These are phyloP conservation scores for Colletotrichum sp. DNA, from an alignment of 2,329 filamentous ascomycete genomes.

Conservation along the genomic window DNA sequence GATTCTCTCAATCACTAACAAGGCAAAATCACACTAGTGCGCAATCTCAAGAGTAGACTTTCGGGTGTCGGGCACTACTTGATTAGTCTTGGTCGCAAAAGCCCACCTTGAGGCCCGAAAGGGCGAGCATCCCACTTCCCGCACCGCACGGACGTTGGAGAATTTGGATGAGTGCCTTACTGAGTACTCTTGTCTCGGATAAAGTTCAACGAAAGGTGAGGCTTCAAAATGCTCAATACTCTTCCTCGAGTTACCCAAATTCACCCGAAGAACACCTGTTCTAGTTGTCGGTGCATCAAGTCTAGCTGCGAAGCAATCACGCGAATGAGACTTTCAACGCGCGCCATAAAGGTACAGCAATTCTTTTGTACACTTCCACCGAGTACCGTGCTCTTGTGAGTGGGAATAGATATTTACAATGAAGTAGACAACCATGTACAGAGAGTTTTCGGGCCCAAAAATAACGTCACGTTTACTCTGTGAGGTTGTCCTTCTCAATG, in stretches of 20 bases:
- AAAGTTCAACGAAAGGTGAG: background rate
- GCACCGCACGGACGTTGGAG: background rate
- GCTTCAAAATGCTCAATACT: background rate
- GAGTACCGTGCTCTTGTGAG: background rate
- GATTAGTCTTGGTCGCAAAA: background rate
- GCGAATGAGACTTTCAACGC: background rate
- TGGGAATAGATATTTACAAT: background rate
- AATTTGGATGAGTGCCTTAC: background rate
- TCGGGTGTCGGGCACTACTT: background rate
- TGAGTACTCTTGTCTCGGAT: background rate
- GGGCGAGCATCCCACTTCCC: background rate
- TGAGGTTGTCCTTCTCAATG: constrained; percentile 4
- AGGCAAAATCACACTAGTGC: background rate
- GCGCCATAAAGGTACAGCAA: background rate
- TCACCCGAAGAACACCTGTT: background rate
- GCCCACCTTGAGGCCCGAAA: background rate
- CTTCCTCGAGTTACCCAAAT: background rate
- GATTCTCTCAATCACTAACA: background rate
- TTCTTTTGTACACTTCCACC: background rate
- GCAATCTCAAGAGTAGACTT: background rate
- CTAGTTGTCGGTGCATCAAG: background rate
- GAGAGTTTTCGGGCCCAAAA: background rate
- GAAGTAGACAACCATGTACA: background rate
- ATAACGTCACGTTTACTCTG: background rate
- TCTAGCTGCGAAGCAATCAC: background rate